A percentile compares a stretch with the other conserved stretches of the same genome.
Evolutionary conservation across 2,329 filamentous ascomycete species (phyloP).

Genomic region (Talaromyces sp.): DNA sequence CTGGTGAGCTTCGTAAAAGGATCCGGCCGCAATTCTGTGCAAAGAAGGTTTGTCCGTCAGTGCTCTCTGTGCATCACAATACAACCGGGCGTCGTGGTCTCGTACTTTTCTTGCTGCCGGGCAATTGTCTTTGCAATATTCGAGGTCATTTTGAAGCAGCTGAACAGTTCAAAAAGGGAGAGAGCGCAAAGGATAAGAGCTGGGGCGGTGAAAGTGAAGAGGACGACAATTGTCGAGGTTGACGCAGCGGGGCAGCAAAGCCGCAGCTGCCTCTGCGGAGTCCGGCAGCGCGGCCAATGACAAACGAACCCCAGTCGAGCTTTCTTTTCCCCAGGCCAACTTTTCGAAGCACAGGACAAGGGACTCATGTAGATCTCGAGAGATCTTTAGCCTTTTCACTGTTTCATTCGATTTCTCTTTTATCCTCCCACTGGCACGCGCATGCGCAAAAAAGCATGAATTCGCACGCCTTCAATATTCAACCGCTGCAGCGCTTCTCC

Average conservation of each 20-base stretch:
- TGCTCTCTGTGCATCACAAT: conserved; percentile 16
- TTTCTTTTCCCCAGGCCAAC: not conserved
- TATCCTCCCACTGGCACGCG: not conserved
- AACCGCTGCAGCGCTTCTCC: conserved; percentile 64
- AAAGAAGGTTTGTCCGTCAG: not conserved
- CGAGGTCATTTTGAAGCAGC: conserved; percentile 31
- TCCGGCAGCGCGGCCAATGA: not conserved
- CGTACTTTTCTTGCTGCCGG: conserved; percentile 70
- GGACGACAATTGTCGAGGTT: not conserved
- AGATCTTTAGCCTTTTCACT: not conserved
- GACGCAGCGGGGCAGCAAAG: not conserved
- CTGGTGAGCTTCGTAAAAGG: conserved; percentile 97
- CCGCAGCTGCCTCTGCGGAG: not conserved
- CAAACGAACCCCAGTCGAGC: not conserved
- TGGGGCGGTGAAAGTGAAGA: not conserved
- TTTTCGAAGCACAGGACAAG: not conserved
- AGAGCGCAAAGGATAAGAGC: not conserved
- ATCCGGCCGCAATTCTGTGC: conserved; percentile 74
- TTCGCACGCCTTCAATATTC: conserved; percentile 54
- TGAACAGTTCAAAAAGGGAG: not conserved
- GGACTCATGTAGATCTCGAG: not conserved
- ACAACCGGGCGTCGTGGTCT: not conserved
- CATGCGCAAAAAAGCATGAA: conserved; percentile 22
- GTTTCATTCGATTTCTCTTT: not conserved
- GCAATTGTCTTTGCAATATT: conserved; percentile 65